Conservation (phyloP, 305 asterid species). For the Withania somnifera region DNA sequence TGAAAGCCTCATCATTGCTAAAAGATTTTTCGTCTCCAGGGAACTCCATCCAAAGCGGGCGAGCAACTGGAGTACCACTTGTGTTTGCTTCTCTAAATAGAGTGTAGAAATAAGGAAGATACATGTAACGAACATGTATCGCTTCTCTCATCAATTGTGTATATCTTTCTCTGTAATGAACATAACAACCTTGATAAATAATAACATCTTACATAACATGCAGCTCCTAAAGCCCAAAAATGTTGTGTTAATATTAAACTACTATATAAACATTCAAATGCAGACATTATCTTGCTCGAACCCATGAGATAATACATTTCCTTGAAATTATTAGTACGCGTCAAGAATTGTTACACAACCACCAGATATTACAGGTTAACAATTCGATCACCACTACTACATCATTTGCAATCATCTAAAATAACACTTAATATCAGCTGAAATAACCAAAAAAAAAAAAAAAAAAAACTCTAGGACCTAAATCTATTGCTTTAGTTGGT, state of each 20-base stretch:
- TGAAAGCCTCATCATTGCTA: slow-evolving; percentile 88
- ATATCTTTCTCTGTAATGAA: slow-evolving; percentile 62
- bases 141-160: slow-evolving; percentile 81
- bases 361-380: neutral
- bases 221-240: neutral
- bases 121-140: slow-evolving; percentile 70
- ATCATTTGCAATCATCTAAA: neutral
- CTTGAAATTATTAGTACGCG: neutral
- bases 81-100: slow-evolving; percentile 90
- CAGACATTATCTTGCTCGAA: neutral
- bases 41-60: slow-evolving; percentile 99
- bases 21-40: slow-evolving; percentile 80
- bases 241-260: neutral
- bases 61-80: slow-evolving; percentile 76
- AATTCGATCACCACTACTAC: neutral
- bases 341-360: neutral
- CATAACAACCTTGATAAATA: slow-evolving; percentile 4
- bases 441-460: neutral
- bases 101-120: slow-evolving; percentile 92
- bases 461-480: neutral
- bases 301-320: neutral
- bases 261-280: neutral
- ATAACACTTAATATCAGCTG: neutral
- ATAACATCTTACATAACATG: neutral
- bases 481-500: neutral